Evolutionary conservation across 2,329 filamentous ascomycete species (phyloP).

Genomic region (Phyllosticta citriasiana): DNA sequence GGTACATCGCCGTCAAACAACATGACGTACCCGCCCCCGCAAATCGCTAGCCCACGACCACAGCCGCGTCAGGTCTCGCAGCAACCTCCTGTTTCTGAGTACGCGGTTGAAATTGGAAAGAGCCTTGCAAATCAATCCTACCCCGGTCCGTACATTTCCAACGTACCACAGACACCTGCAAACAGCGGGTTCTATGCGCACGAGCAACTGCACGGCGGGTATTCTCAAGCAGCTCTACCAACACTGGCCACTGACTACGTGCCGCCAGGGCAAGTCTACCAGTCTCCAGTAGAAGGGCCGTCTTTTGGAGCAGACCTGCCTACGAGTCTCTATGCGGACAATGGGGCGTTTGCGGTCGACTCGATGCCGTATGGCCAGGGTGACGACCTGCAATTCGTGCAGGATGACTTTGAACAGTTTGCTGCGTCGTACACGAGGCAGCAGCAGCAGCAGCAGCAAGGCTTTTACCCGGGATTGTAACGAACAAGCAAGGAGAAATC

Average conservation of each 20-base stretch:
- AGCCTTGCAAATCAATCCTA: slow-evolving; percentile 12
- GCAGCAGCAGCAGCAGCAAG: slow-evolving; percentile 21
- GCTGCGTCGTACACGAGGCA: slow-evolving; percentile 17
- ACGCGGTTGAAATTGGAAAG: slow-evolving; percentile 13
- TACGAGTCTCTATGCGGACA: slow-evolving; percentile 20
- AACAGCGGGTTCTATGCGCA: background rate
- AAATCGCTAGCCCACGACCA: slow-evolving; percentile 10
- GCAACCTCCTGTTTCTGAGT: slow-evolving; percentile 10
- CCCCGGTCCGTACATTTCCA: background rate
- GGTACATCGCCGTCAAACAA: slow-evolving; percentile 13
- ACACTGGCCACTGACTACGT: slow-evolving; percentile 15
- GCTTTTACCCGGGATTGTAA: background rate
- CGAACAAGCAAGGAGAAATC: too few relatives aligned
- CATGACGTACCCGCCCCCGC: slow-evolving; percentile 30
- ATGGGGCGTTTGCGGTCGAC: slow-evolving; percentile 3
- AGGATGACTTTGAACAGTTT: slow-evolving; percentile 22
- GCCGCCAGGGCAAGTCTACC: slow-evolving; percentile 15
- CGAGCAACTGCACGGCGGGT: background rate
- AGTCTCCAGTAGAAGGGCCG: slow-evolving; percentile 24
- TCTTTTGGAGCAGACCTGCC: slow-evolving; percentile 1
- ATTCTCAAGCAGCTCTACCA: background rate
- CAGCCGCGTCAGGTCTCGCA: background rate
- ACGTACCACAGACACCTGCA: background rate
- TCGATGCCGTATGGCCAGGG: slow-evolving; percentile 19
- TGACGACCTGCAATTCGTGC: background rate